These are phyloP conservation scores for Bryoglossum gracile DNA, from an alignment of 495 filamentous ascomycete species.

Conservation along the genomic window DNA sequence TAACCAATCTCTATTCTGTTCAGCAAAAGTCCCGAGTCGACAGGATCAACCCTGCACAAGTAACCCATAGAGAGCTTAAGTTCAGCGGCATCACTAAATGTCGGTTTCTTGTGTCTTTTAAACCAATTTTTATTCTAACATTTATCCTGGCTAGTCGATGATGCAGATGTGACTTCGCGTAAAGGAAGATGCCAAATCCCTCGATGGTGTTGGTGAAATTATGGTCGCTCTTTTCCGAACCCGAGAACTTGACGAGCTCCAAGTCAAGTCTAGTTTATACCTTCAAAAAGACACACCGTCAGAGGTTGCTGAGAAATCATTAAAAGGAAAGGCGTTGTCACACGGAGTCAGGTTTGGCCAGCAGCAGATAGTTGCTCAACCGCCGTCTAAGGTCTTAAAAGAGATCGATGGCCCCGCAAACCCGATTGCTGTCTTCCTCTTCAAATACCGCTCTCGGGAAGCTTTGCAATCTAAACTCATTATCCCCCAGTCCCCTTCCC, in stretches of 20 bases:
- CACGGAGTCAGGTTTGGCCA: constrained; percentile 21
- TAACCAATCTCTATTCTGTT: too few species aligned
- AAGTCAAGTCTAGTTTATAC: neutral
- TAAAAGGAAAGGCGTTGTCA: constrained; percentile 31
- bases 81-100: constrained; percentile 26
- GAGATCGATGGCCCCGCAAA: constrained; percentile 11
- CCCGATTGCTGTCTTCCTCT: constrained; percentile 26
- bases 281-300: neutral
- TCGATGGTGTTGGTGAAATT: constrained; percentile 23
- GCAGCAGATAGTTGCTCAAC: neutral
- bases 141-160: too few species aligned
- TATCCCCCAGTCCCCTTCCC: constrained; percentile 27
- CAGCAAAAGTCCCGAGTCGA: too few species aligned
- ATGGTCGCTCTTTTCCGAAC: constrained; percentile 15
- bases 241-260: neutral
- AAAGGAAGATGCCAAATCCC: constrained; percentile 22
- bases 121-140: too few species aligned
- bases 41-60: neutral
- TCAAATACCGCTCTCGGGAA: constrained; percentile 30
- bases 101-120: constrained; percentile 8
- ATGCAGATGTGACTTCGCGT: too few species aligned
- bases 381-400: too few species aligned
- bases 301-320: constrained; percentile 30
- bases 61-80: constrained; percentile 9
- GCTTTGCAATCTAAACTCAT: constrained; percentile 27